Conservation (phyloP, 805 yeast genomes). For the Lipomyces oligophaga region DNA sequence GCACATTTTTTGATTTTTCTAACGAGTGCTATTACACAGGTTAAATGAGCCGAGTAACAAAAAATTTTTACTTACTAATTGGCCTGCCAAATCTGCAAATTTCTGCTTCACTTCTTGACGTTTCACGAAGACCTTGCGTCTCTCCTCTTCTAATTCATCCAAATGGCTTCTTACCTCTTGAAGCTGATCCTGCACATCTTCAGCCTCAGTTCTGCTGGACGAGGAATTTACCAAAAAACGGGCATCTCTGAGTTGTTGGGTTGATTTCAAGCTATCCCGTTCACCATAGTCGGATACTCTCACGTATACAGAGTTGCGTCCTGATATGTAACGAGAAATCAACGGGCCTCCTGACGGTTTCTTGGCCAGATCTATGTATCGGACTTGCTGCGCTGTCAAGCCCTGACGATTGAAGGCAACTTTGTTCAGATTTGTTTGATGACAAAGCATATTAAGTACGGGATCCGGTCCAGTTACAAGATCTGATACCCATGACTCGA, state of each 20-base stretch:
- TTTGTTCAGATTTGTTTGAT: constrained; percentile 44
- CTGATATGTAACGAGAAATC: constrained; percentile 59
- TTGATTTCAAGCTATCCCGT: constrained; percentile 46
- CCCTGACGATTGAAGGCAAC: constrained; percentile 62
- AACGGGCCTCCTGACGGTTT: constrained; percentile 43
- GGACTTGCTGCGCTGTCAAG: constrained; percentile 43
- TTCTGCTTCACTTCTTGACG: no score
- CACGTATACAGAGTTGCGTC: constrained; percentile 50
- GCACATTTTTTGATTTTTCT: no score
- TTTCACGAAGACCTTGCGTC: no score
- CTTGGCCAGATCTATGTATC: constrained; percentile 37
- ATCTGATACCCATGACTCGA: constrained; percentile 76
- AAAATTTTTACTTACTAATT: no score
- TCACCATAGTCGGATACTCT: constrained; percentile 62
- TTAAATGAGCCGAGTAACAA: no score
- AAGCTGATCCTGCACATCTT: no score
- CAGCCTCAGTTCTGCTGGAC: no score
- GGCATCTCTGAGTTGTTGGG: constrained; percentile 2
- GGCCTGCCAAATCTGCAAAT: no score
- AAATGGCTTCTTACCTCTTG: no score
- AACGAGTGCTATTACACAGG: no score
- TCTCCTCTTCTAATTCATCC: no score
- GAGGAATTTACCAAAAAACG: constrained; percentile 11
- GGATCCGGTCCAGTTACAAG: constrained; percentile 66
- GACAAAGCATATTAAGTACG: constrained; percentile 68